Conservation (phyloP, 2,329 filamentous ascomycete species). For the Colletotrichum acutatum region DNA sequence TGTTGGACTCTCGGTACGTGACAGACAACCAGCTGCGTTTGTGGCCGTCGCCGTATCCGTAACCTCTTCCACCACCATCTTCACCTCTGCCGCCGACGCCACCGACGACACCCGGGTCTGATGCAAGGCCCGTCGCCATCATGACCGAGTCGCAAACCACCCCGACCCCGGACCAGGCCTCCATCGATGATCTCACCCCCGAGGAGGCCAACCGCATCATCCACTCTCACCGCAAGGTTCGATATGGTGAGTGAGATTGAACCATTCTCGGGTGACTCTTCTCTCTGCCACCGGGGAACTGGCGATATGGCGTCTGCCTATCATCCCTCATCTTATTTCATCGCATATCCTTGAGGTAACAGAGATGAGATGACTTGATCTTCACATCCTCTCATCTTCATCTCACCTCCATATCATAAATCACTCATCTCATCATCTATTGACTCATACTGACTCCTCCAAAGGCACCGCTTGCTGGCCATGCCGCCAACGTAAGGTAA, state of each 20-base stretch:
- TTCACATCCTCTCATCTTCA: background rate
- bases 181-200: conserved; percentile 68
- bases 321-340: background rate
- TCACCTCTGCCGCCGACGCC: background rate
- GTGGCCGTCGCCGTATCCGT: background rate
- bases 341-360: background rate
- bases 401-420: background rate
- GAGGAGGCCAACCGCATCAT: conserved; percentile 77
- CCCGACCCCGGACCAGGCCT: conserved; percentile 56
- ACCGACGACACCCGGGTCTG: background rate
- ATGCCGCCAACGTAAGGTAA: conserved; percentile 75
- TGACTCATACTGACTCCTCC: background rate
- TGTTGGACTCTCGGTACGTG: background rate
- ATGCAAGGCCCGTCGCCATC: conserved; percentile 34
- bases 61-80: background rate
- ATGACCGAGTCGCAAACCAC: conserved; percentile 59
- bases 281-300: background rate
- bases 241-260: conserved; percentile 66
- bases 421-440: background rate
- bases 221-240: conserved; percentile 75
- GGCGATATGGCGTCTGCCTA: background rate
- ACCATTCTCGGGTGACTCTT: background rate
- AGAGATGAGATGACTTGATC: background rate
- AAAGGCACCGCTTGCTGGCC: conserved; percentile 72
- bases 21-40: background rate